Evolutionary conservation across 495 filamentous ascomycete genomes (phyloP), one percentile per base, ranked within the genome.

Genomic region (Daldinia caldariorum): DNA sequence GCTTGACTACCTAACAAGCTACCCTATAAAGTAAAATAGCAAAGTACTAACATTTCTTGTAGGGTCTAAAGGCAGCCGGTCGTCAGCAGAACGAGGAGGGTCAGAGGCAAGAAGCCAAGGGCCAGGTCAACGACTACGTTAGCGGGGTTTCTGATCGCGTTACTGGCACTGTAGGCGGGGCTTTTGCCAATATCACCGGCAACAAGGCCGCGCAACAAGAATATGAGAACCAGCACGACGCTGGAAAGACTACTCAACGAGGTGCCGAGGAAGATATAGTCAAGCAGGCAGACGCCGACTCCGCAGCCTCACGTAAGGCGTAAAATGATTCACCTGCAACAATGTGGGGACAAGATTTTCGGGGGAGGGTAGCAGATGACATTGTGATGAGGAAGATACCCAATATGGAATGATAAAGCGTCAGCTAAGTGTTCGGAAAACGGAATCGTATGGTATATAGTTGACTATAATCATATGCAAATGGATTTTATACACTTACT

Each of bases 211-310:
- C 85, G 47, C 83, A 96, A 82, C 64, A 75, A 9, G 82, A 86
- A 70, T 87, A 85, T 54, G 82, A 89, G 78, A 74, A 86, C 50
- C 83, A 90, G 76, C 94, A 97, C 72, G 94, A 96, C 75, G 79
- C 85, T 71, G 94, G 94, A 37, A 97, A 97, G 87, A 93, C 91
- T 26, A 83, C 86, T 75, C 90, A 97, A 84, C 84, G 94, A 12
- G 90, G 94, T 58, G 94, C 89, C 10, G 94, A 97, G 87, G 79
- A 82, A 26, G 94, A 97, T 77, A 87, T 97, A 61, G 78, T 88
- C 71, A 94, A 92, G 87, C 85, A 90, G 81, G 81, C 80, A 1
- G 81, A 84, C 66, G 81, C 80, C 6, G 77, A 78, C 59, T 51
- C 76, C 26, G 29, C 61, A 34, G 58, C 66, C n/a, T 41, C 66